These are phyloP conservation scores for Fusarium floridanum DNA, from an alignment of 2,329 filamentous ascomycete species.

Conservation along the genomic window DNA sequence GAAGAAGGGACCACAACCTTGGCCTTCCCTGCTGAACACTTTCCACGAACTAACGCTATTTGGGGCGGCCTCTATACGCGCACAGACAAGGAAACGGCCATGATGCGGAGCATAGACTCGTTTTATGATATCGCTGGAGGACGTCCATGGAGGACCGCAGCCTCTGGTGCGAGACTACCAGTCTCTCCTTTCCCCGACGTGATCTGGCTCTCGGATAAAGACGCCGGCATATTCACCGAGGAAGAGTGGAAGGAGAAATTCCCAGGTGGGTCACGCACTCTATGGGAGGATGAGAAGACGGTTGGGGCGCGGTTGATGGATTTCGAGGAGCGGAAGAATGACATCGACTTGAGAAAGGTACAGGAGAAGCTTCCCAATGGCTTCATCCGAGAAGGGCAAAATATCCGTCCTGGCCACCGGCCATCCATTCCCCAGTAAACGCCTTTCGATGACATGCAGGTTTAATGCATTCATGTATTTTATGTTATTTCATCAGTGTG, in stretches of 20 bases:
- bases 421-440: too few species aligned
- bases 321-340: not conserved
- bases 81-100: not conserved
- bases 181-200: not conserved
- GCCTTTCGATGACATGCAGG: too few species aligned
- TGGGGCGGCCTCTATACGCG: not conserved
- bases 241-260: not conserved
- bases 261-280: too few species aligned
- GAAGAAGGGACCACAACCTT: not conserved
- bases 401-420: too few species aligned
- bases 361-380: not conserved
- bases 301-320: not conserved
- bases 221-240: not conserved
- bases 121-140: not conserved
- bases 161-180: not conserved
- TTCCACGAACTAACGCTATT: too few species aligned
- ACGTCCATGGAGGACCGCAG: not conserved
- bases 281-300: not conserved
- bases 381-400: not conserved
- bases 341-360: not conserved
- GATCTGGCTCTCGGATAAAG: not conserved
- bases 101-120: not conserved
- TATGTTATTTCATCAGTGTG: too few species aligned
- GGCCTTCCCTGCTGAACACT: not conserved
- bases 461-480: too few species aligned